Conservation (phyloP, 2,329 filamentous ascomycete species). For the Beauveria sp. region DNA sequence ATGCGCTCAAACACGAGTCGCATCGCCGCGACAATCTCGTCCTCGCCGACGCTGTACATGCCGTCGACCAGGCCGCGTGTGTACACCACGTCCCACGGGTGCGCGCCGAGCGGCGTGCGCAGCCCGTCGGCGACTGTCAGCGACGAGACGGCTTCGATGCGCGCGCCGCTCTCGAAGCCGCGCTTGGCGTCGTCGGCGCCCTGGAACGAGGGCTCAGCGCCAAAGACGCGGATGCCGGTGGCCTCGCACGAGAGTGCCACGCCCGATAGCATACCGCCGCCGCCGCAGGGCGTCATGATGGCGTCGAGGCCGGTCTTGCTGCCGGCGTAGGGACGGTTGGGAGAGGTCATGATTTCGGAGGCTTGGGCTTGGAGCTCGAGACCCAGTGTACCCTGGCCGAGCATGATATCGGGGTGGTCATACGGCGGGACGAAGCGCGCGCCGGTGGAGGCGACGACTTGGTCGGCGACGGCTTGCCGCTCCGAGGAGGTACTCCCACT, state of each 20-base stretch:
- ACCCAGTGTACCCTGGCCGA: constrained; percentile 86
- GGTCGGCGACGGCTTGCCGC: constrained; percentile 67
- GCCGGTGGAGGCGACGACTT: constrained; percentile 63
- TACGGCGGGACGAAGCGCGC: constrained; percentile 83
- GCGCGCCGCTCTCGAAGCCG: constrained; percentile 55
- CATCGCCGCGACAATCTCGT: constrained; percentile 72
- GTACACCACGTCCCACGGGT: constrained; percentile 68
- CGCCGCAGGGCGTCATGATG: constrained; percentile 77
- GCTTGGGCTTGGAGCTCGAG: constrained; percentile 77
- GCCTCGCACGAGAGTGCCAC: constrained; percentile 68
- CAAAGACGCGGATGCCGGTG: constrained; percentile 71
- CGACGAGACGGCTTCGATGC: constrained; percentile 62
- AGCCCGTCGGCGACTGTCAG: constrained; percentile 86
- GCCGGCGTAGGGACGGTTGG: constrained; percentile 11
- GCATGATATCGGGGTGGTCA: constrained; percentile 83
- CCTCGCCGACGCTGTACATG: constrained; percentile 69
- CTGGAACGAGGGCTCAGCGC: constrained; percentile 74
- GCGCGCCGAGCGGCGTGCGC: constrained; percentile 68
- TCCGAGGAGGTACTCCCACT: constrained; percentile 73
- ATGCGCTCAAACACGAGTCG: constrained; percentile 74
- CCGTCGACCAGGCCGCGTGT: constrained; percentile 61
- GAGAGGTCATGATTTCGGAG: constrained; percentile 37
- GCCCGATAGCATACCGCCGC: constrained; percentile 81
- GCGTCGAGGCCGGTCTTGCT: constrained; percentile 45
- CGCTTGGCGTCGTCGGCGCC: constrained; percentile 77